A percentile compares a stretch with the other conserved stretches of the same genome.
These are phyloP conservation scores for Retiboletus flavoniger DNA, from an alignment of 1,284 basidiomycete species.

Conservation along the genomic window DNA sequence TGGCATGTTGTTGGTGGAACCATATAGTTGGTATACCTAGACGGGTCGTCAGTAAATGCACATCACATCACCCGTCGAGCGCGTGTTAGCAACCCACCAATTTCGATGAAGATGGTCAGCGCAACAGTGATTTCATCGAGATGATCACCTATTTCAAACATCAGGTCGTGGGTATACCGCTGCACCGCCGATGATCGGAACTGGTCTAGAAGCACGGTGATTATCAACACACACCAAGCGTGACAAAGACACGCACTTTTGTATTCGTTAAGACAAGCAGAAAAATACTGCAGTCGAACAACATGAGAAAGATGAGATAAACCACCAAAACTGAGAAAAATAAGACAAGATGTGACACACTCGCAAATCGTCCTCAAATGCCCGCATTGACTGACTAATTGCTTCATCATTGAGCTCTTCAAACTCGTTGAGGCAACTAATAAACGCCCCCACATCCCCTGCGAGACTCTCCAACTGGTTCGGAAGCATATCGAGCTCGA, in stretches of 20 bases:
- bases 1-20: conserved; percentile 56
- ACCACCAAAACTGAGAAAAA: neutral
- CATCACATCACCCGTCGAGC: neutral
- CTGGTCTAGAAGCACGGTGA: conserved; percentile 32
- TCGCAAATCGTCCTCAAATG: conserved; percentile 51
- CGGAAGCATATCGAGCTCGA: conserved; percentile 32
- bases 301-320: neutral
- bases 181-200: conserved; percentile 53
- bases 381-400: conserved; percentile 48
- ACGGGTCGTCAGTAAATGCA: conserved; percentile 6
- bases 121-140: conserved; percentile 50
- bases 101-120: conserved; percentile 51
- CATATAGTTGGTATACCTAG: conserved; percentile 58
- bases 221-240: conserved; percentile 17
- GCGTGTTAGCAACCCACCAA: conserved; percentile 37
- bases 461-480: conserved; percentile 46
- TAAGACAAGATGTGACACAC: conserved; percentile 23
- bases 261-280: conserved; percentile 30
- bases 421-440: conserved; percentile 52
- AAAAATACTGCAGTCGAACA: conserved; percentile 26
- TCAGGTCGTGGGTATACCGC: conserved; percentile 55
- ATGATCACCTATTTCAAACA: conserved; percentile 51
- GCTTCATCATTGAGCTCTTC: conserved; percentile 57
- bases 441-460: conserved; percentile 47
- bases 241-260: conserved; percentile 16